Evolutionary conservation across 2,329 filamentous ascomycete species (phyloP).

Genomic region (Ophiostoma montium): DNA sequence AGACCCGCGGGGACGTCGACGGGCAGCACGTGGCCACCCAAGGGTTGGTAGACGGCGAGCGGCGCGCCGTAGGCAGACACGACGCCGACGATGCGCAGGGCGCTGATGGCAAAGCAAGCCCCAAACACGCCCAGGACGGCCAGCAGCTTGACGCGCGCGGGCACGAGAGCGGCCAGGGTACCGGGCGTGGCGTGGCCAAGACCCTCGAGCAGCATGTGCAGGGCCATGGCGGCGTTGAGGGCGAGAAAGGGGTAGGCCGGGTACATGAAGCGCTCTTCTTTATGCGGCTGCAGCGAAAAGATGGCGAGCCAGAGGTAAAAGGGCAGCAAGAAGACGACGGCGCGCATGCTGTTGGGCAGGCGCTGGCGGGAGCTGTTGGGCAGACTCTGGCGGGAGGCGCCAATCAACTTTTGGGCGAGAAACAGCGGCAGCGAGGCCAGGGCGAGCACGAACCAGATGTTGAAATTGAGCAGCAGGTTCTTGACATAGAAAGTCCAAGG

Average conservation of each 20-base stretch:
- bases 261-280: constrained; percentile 98
- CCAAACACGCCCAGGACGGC: constrained; percentile 28
- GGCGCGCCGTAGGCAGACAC: constrained; percentile 76
- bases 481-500: constrained; percentile 94
- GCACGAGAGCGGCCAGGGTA: constrained; percentile 55
- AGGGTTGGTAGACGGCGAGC: constrained; percentile 51
- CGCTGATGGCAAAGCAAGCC: constrained; percentile 29
- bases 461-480: constrained; percentile 88
- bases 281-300: constrained; percentile 87
- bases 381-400: constrained; percentile 42
- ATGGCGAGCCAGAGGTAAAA: constrained; percentile 93
- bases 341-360: constrained; percentile 61
- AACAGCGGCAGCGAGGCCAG: constrained; percentile 62
- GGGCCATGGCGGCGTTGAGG: constrained; percentile 71
- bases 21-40: constrained; percentile 36
- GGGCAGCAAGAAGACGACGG: constrained; percentile 62
- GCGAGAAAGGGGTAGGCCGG: constrained; percentile 84
- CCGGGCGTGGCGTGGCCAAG: constrained; percentile 58
- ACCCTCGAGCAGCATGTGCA: constrained; percentile 66
- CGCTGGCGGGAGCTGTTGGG: too few relatives aligned
- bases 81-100: constrained; percentile 61
- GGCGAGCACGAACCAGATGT: constrained; percentile 80
- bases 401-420: constrained; percentile 53
- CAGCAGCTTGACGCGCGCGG: constrained; percentile 58
- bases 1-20: not conserved